Evolutionary conservation across 2,329 filamentous ascomycete genomes (phyloP).

Genomic region (Neopestalotiopsis rosae): DNA sequence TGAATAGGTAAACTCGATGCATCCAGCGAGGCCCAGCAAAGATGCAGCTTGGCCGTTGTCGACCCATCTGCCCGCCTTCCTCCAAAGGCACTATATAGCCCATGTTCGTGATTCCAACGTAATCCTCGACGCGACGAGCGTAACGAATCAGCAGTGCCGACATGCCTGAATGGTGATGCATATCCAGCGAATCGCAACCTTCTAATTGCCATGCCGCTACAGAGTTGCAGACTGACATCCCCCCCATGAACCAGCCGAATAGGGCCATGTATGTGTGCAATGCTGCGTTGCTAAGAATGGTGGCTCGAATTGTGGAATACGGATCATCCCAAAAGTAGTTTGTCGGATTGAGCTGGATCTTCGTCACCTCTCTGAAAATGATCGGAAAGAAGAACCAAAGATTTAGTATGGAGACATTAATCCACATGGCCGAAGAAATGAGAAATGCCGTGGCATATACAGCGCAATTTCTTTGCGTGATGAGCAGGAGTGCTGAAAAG

Average conservation of each 20-base stretch:
- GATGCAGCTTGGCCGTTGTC: conserved; percentile 8
- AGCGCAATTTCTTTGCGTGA: conserved; percentile 24
- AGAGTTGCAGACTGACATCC: conserved; percentile 29
- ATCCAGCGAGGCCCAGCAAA: conserved; percentile 22
- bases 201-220: conserved; percentile 27
- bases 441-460: conserved; percentile 27
- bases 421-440: conserved; percentile 28
- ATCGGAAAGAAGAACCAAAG: conserved; percentile 30
- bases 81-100: conserved; percentile 8
- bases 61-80: background rate
- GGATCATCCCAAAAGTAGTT: background rate
- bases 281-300: conserved; percentile 18
- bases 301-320: background rate
- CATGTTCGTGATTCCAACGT: conserved; percentile 23
- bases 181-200: conserved; percentile 19
- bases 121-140: conserved; percentile 19
- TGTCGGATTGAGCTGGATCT: conserved; percentile 17
- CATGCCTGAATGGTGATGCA: conserved; percentile 18
- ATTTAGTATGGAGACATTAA: conserved; percentile 28
- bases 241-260: conserved; percentile 30
- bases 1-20: conserved; percentile 18
- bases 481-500: conserved; percentile 23
- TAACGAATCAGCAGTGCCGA: conserved; percentile 16
- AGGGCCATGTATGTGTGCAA: conserved; percentile 26
- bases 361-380: conserved; percentile 22